These are phyloP conservation scores for Monosporozyma unispora DNA, from an alignment of 805 yeast genomes.

Conservation along the genomic window DNA sequence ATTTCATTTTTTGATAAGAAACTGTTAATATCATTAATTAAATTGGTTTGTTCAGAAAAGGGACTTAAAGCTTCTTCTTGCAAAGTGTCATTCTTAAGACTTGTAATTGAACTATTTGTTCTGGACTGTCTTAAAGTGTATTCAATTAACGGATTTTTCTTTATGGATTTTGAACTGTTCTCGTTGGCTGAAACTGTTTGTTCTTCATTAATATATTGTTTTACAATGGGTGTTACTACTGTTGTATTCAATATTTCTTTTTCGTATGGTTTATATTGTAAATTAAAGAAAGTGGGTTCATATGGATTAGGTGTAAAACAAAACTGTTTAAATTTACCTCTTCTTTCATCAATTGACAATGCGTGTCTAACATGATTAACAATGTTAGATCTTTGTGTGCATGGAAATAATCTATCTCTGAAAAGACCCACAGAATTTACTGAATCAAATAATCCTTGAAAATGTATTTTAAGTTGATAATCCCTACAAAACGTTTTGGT, in stretches of 20 bases:
- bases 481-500: slow-evolving; percentile 43
- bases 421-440: slow-evolving; percentile 58
- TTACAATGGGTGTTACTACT: background rate
- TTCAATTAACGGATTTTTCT: slow-evolving; percentile 3
- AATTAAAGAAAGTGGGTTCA: slow-evolving; percentile 23
- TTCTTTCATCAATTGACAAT: slow-evolving; percentile 55
- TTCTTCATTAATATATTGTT: background rate
- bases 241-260: background rate
- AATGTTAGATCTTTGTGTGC: slow-evolving; percentile 39
- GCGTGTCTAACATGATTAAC: slow-evolving; percentile 61
- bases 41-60: background rate
- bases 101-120: background rate
- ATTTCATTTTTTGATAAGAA: background rate
- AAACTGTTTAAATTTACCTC: slow-evolving; percentile 54
- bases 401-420: slow-evolving; percentile 51
- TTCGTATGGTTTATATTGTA: slow-evolving; percentile 9
- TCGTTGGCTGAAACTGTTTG: background rate
- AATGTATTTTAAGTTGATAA: slow-evolving; percentile 37
- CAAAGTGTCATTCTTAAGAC: background rate
- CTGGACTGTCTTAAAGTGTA: slow-evolving; percentile 1
- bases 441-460: slow-evolving; percentile 64
- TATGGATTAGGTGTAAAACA: slow-evolving; percentile 39
- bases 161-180: background rate
- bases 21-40: background rate
- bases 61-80: background rate